A percentile compares a stretch with the other conserved stretches of the same genome.
Evolutionary conservation across 805 yeast genomes (phyloP).

Genomic region (Saccharomycopsis olivae): DNA sequence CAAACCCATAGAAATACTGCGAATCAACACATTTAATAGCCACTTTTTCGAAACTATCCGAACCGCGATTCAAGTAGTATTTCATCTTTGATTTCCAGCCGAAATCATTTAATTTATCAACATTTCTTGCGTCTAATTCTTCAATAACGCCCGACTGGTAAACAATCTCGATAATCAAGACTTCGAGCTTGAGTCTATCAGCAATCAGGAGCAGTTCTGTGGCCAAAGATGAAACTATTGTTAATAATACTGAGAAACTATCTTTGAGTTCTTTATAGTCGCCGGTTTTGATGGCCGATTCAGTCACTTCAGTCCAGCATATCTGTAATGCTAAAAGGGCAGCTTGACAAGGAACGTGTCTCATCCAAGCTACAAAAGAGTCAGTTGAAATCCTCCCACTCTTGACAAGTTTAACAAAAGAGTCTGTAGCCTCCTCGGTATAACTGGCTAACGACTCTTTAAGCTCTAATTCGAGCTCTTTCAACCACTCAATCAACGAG

Average conservation of each 20-base stretch:
- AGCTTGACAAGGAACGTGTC: conserved; percentile 44
- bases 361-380: conserved; percentile 27
- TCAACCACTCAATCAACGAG: conserved; percentile 52
- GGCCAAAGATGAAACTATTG: conserved; percentile 26
- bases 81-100: conserved; percentile 45
- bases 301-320: conserved; percentile 38
- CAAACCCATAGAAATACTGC: conserved; percentile 58
- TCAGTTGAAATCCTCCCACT: conserved; percentile 7
- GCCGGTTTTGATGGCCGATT: conserved; percentile 19
- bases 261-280: neutral
- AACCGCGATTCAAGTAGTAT: conserved; percentile 29
- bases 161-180: conserved; percentile 54
- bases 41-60: conserved; percentile 28
- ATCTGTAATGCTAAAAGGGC: conserved; percentile 45
- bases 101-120: conserved; percentile 20
- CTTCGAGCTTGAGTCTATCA: conserved; percentile 39
- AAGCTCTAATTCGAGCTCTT: conserved; percentile 43
- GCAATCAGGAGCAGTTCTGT: conserved; percentile 22
- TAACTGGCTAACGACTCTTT: conserved; percentile 35
- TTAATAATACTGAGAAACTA: conserved; percentile 18
- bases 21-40: conserved; percentile 43
- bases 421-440: conserved; percentile 25
- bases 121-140: conserved; percentile 16
- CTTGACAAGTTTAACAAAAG: conserved; percentile 18
- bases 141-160: conserved; percentile 41